Evolutionary conservation across 2,329 filamentous ascomycete species (phyloP), one percentile per base, ranked within the genome.

Genomic region (Trichothecium roseum): DNA sequence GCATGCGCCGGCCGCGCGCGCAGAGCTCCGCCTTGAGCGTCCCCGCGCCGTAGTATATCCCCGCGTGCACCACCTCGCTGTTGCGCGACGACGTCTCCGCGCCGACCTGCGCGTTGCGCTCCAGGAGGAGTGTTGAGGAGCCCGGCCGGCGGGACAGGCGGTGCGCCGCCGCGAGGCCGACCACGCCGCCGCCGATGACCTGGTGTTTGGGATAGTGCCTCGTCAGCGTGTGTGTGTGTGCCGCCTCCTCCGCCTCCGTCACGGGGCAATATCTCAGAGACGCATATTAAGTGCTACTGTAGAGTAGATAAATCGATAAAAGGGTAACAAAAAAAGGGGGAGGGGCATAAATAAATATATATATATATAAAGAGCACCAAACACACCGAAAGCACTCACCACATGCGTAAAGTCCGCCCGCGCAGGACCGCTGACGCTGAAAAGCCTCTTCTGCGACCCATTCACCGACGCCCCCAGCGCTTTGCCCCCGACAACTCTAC

Each of bases 61-160:
- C 91, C 1, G 85, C 91, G 56, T 98, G 91, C 48, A 98, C 93
- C 37, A 96, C 89, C 71, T 96, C 88, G 52, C 83, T 89, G 64
- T 94, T 95, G 46, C 88, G 79, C 44, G 82, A 84, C 42, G 82
- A 88, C 1, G 87, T 94, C 63, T 95, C 88, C 18, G 78, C 89
- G 34, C 88, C 88, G 18, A 84, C 69, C 34, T 72, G 68, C 16
- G 67, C 59, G 64, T 94, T 84, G 18, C 83, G 77, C 59, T 95
- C 59, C 2, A 95, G 75, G 36, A 94, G 66, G 10, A 94, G 68
- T 0, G 84, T 89, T 3, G 74, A 75, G 5, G 70, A 68, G 15
- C 68, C 63, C 22, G 75, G 65, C 40, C 68, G 64, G 18, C 75
- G 72, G 36, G 86, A 77, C 17, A 94, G 70, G 42, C 79, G 70